Evolutionary conservation across 1,284 basidiomycete genomes (phyloP), one percentile per base, ranked within the genome.

Genomic region (Ustilago tritici): DNA sequence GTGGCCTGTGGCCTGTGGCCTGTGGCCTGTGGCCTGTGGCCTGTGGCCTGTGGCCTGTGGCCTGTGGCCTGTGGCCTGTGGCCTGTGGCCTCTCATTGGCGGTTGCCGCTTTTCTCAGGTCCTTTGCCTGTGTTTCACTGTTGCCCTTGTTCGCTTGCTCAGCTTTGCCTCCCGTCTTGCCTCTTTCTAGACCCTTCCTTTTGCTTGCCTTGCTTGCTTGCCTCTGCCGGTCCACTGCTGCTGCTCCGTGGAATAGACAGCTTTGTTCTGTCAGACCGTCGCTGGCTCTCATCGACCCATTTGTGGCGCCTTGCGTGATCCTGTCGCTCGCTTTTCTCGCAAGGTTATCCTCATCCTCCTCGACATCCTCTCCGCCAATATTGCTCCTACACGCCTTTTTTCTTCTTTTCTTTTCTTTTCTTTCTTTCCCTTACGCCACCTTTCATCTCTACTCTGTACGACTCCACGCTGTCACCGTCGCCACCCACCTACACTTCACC

Each of bases 181-280:
- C 23, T 28, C 23, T 28, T 38, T 38, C 36, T 38, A 10, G 36
- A 8, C 36, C 36, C 36, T 38, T 14, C 10, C 36, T 14, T 38
- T 14, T 38, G 36, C 36, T 9, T 14, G 36, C 9, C 36, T 38
- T 28, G 23, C 23, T 28, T 28, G 14, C n/a, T 43, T 43, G 40
- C 14, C n/a, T 46, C 43, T 19, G n/a, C 19, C 43, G 6, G n/a
- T 46, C 40, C 14, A 15, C 14, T 41, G 40, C 40, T 14, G 40
- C 15, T 41, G 11, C 40, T 41, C 17, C n/a, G 23, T 28, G 14
- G 14, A 6, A 46, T 19, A 49, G 49, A 50, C 49, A 50, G 49
- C 49, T 31, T 50, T 32, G 49, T 32, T 50, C 56, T 36, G 43
- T 34, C 56, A 43, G 40, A 43, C 47, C 49, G 11, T 32, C 49